Conservation (phyloP, 2,329 filamentous ascomycete species). For the Aspergillus ustus region DNA sequence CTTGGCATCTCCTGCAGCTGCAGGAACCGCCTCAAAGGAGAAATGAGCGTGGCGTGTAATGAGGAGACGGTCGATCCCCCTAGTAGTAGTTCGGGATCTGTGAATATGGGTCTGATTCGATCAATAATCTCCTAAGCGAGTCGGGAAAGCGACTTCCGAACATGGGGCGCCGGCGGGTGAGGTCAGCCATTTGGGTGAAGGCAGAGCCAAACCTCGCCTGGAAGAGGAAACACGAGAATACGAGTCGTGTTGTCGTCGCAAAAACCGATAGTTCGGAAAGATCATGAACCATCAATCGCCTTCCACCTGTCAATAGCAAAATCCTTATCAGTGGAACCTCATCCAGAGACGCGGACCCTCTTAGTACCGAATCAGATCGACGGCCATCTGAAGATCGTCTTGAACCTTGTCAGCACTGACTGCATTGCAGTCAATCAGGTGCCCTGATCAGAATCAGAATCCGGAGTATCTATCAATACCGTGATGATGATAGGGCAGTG, state of each 20-base stretch:
- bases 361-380: constrained; percentile 12
- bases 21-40: constrained; percentile 15
- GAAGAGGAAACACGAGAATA: background rate
- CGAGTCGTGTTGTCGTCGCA: background rate
- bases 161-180: background rate
- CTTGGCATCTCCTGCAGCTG: constrained; percentile 14
- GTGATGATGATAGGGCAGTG: background rate
- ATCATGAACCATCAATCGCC: constrained; percentile 2
- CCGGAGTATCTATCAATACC: constrained; percentile 1
- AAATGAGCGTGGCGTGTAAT: background rate
- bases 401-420: background rate
- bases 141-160: constrained; percentile 1
- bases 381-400: background rate
- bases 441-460: background rate
- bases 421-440: background rate
- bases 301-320: constrained; percentile 13
- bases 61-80: background rate
- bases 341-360: background rate
- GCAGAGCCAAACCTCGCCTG: background rate
- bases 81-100: background rate
- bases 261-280: constrained; percentile 12
- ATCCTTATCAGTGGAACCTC: constrained; percentile 17
- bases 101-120: background rate
- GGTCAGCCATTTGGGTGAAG: background rate
- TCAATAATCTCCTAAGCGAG: constrained; percentile 2